Evolutionary conservation across 768 basidiomycete genomes (phyloP), one percentile per base, ranked within the genome.

Genomic region (Mycena chlorophos): DNA sequence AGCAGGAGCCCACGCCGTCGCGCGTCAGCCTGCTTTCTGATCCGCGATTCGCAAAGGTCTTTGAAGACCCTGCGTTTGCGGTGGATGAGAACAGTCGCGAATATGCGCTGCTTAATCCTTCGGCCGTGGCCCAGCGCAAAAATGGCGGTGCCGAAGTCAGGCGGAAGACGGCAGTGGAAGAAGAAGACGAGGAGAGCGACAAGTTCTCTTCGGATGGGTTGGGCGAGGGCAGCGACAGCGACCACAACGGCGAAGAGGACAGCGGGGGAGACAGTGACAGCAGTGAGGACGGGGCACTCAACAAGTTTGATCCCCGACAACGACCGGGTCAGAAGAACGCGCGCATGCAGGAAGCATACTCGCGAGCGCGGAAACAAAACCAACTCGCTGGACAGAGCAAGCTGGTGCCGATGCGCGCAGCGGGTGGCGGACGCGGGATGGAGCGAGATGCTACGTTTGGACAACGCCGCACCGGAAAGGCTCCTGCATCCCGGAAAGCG

Each of bases 61-160:
- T 97, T 71, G 85, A 91, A 73, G 86, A 97, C 66, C 88, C 92
- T 3, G 90, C 91, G 53, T 99, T 92, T 70, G 81, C 88, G 65
- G 90, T 99, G 61, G 96, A 98, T 71, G 91, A 94, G 75, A 81
- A 73, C 38, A 90, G 78, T 62, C 79, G 91, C 64, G 97, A 98
- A 75, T 98, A 80, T 69, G 89, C 87, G n/a, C 71, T 98, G 61
- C 83, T 98, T 68, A 94, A 98, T 69, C 96, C 96, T 14, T 95
- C 94, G 19, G 73, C 87, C 10, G 84, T 75, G n/a, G 78, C 82
- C 27, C 80, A 81, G 66, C 82, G 76, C 68, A 72, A 75, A 66
- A 67, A 56, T 23, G 65, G 63, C 51, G 68, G 56, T n/a, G n/a
- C n/a, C 55, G 65, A 62, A 29, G 56, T 49, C 19, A 72, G 76